These are phyloP conservation scores for Coniochaeta pulveracea DNA, from an alignment of 2,329 filamentous ascomycete genomes.

Conservation along the genomic window DNA sequence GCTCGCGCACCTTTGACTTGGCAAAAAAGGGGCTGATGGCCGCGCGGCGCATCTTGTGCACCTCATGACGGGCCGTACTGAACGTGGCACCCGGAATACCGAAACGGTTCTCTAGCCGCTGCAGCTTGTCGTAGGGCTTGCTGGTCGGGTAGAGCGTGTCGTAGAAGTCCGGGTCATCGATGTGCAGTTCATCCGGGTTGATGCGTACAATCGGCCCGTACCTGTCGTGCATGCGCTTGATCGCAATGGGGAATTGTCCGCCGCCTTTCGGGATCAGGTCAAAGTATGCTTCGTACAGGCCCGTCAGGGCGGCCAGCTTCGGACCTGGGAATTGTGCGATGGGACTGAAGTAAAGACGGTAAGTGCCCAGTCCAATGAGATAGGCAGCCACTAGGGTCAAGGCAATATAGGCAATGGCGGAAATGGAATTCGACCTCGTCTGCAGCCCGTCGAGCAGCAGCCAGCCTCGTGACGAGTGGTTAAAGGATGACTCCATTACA, in stretches of 20 bases:
- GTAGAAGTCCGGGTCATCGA: constrained; percentile 18
- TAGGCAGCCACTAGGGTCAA: not conserved
- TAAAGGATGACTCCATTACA: too few species aligned
- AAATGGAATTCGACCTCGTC: too few species aligned
- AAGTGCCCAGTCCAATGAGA: not conserved
- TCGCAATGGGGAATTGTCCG: constrained; percentile 18
- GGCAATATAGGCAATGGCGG: too few species aligned
- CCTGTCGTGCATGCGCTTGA: constrained; percentile 19
- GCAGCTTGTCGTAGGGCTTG: constrained; percentile 9
- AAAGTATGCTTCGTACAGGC: constrained; percentile 21
- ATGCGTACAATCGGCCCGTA: constrained; percentile 24
- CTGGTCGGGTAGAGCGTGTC: constrained; percentile 12
- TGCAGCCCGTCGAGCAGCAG: too few species aligned
- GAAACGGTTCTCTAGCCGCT: constrained; percentile 8
- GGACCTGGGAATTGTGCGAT: constrained; percentile 19
- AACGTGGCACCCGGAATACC: constrained; percentile 7
- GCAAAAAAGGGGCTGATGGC: constrained; percentile 11
- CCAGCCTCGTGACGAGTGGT: too few species aligned
- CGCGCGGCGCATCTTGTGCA: constrained; percentile 9
- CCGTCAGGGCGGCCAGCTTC: constrained; percentile 18
- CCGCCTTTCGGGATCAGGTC: constrained; percentile 16
- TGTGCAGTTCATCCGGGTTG: constrained; percentile 20
- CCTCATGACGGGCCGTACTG: constrained; percentile 9
- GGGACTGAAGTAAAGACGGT: constrained; percentile 7
- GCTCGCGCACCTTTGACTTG: too few species aligned